Evolutionary conservation across 2,329 filamentous ascomycete species (phyloP).

Genomic region (Talaromyces sp.): DNA sequence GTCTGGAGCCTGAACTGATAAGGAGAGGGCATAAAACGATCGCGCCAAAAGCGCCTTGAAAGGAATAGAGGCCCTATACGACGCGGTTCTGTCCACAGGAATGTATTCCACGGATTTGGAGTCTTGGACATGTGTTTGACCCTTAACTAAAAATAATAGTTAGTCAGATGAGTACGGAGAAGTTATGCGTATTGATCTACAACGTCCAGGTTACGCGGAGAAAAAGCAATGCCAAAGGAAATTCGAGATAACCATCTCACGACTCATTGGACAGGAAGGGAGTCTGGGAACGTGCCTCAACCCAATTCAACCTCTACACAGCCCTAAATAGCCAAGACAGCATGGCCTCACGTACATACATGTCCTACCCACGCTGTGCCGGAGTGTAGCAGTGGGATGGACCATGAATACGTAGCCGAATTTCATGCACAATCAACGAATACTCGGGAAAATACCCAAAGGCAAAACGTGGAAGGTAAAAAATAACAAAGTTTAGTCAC

Average conservation of each 20-base stretch:
- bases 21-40: neutral
- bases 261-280: constrained; percentile 4
- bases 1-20: neutral
- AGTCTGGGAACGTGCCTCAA: neutral
- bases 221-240: neutral
- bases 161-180: neutral
- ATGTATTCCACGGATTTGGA: neutral
- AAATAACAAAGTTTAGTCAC: constrained; percentile 1
- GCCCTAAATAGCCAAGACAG: neutral
- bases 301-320: neutral
- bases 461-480: neutral
- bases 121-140: neutral
- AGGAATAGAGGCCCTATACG: neutral
- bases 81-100: neutral
- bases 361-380: neutral
- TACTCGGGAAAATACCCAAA: neutral
- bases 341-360: neutral
- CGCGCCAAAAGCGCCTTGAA: constrained; percentile 3
- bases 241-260: constrained; percentile 10
- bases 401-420: neutral
- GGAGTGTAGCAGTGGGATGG: neutral
- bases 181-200: neutral
- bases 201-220: neutral
- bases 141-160: neutral
- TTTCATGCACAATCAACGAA: neutral